These are phyloP conservation scores for Myriosclerotinia curreyana DNA, from an alignment of 2,329 filamentous ascomycete genomes.

Conservation along the genomic window DNA sequence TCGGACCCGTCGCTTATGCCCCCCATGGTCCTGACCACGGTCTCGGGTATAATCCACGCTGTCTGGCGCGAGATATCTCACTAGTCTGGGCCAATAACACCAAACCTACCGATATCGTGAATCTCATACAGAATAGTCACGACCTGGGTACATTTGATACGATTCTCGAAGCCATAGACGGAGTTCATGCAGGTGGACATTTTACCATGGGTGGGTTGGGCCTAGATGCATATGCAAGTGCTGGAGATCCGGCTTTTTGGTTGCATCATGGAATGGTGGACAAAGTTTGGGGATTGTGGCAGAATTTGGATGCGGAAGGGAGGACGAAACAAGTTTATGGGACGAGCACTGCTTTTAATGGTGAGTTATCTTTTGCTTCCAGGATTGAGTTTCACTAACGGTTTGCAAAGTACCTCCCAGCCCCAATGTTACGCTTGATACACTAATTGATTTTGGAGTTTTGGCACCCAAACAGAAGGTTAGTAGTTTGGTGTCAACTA, in stretches of 20 bases:
- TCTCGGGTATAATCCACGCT: slow-evolving; percentile 15
- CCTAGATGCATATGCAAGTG: slow-evolving; percentile 44
- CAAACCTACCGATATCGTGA: slow-evolving; percentile 10
- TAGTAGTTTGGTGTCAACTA: slow-evolving; percentile 41
- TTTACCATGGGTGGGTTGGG: slow-evolving; percentile 7
- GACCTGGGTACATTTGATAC: slow-evolving; percentile 9
- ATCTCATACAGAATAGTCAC: neutral
- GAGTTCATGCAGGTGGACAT: slow-evolving; percentile 12
- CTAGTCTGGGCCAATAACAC: neutral
- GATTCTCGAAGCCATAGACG: slow-evolving; percentile 2
- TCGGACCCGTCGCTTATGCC: slow-evolving; percentile 9
- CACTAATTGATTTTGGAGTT: slow-evolving; percentile 6
- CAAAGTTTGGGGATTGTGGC: slow-evolving; percentile 48
- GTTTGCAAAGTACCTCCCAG: neutral
- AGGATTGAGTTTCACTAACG: neutral
- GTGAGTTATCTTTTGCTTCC: neutral
- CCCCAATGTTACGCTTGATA: slow-evolving; percentile 9
- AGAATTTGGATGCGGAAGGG: slow-evolving; percentile 35
- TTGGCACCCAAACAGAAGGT: slow-evolving; percentile 8
- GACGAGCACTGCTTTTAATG: slow-evolving; percentile 2
- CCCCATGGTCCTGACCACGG: neutral
- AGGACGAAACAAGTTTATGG: slow-evolving; percentile 30
- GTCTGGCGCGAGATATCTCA: slow-evolving; percentile 10
- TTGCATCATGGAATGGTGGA: slow-evolving; percentile 48
- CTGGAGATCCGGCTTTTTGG: slow-evolving; percentile 46